These are phyloP conservation scores for Phialophora expanda DNA, from an alignment of 2,329 filamentous ascomycete species.

Conservation along the genomic window DNA sequence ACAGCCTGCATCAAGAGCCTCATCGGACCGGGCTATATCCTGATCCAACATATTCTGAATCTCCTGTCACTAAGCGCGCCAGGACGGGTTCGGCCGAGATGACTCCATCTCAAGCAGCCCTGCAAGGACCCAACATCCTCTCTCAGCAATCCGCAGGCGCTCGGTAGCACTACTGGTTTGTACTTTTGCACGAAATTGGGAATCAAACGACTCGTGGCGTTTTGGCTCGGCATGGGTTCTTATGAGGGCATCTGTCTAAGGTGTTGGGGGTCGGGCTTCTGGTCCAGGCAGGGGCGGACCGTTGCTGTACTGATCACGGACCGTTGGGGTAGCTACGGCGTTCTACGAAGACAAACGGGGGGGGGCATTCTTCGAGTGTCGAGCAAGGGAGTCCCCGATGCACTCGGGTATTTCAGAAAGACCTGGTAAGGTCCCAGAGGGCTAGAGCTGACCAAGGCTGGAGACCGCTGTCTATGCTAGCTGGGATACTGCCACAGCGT, in stretches of 20 bases:
- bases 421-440: neutral
- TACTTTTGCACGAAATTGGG: neutral
- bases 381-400: neutral
- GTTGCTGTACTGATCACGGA: slow-evolving; percentile 16
- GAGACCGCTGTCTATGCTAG: neutral
- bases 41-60: slow-evolving; percentile 35
- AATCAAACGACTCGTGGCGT: slow-evolving; percentile 10
- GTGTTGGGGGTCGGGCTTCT: slow-evolving; percentile 5
- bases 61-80: slow-evolving; percentile 29
- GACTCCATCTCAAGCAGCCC: slow-evolving; percentile 35
- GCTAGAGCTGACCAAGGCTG: neutral
- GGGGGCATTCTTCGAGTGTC: neutral
- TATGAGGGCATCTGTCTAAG: slow-evolving; percentile 1
- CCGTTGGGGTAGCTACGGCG: slow-evolving; percentile 6
- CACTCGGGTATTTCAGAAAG: neutral
- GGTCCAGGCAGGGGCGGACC: slow-evolving; percentile 1
- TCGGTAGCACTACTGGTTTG: slow-evolving; percentile 18
- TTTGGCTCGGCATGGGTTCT: neutral
- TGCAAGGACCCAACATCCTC: slow-evolving; percentile 36
- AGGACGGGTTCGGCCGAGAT: slow-evolving; percentile 35
- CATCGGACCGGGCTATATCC: slow-evolving; percentile 32
- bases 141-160: slow-evolving; percentile 28
- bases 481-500: slow-evolving; percentile 1
- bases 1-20: slow-evolving; percentile 29
- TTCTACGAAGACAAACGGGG: slow-evolving; percentile 7